Evolutionary conservation across 495 filamentous ascomycete genomes (phyloP), one percentile per base, ranked within the genome.

Genomic region (Penicillium bialowiezense): DNA sequence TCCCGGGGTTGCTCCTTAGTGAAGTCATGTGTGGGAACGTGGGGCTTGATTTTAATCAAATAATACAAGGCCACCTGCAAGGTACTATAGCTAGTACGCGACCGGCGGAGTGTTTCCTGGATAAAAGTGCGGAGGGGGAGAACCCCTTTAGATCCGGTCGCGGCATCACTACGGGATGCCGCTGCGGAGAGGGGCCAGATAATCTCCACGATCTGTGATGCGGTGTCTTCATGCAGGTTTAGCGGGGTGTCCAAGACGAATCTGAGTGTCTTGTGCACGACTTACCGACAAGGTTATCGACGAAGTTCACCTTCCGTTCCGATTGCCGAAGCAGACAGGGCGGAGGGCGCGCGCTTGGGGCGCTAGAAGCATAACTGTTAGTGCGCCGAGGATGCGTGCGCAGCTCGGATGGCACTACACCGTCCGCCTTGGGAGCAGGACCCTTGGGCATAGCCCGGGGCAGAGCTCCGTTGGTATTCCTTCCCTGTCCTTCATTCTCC

Each of bases 241-340:
- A 56, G 58, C 63, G 38, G 55, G 44, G 45, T 35, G 39, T 52
- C 28, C 31, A 38, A 44, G 49, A 54, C 51, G 52, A 19, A 23
- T 35, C 18, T 21, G 33, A 20, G 12, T 54, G 46, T 32, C 48
- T 49, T 44, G 37, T 50, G 57, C 62, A 56, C 37, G 45, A 75
- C 93, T 93, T 90, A 98, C 93, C 93, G 79, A 98, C 92, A 65
- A 98, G 89, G 73, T 83, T 90, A 67, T 97, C 92, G 73, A 98
- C 93, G 65, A 97, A 98, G 67, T 86, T 91, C 62, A 88, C 81
- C 74, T 96, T 97, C 52, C 93, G 86, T 65, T 97, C 93, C 59
- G 84, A 84, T 74, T 98, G 93, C 48, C 93, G 87, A 36, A 91
- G 78, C 43, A 97, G 82, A 48, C 85, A 76, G 21, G 93, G 90